A percentile compares a stretch with the other conserved stretches of the same genome.
phyloP scores from a whole-genome alignment of 192 early-diverging fungal species.

The Rhizoclosmatium sp. region DNA sequence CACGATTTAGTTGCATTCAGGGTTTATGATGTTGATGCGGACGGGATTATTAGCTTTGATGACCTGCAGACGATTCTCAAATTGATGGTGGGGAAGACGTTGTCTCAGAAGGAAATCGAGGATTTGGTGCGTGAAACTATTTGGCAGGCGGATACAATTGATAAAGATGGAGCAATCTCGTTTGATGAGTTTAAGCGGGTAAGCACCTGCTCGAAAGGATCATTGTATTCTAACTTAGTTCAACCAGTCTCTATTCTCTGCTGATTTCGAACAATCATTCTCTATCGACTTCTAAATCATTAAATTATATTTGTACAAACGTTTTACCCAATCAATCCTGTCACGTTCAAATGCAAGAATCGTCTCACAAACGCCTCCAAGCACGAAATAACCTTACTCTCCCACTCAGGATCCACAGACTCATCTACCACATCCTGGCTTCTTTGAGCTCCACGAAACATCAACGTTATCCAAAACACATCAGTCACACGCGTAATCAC shows the following conservation, averaged over 20 bases:
- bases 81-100: slow-evolving; percentile 50
- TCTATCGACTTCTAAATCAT: slow-evolving; percentile 48
- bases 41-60: slow-evolving; percentile 50
- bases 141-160: slow-evolving; percentile 52
- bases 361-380: too few relatives aligned
- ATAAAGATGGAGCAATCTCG: slow-evolving; percentile 56
- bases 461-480: not conserved
- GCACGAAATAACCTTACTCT: not conserved
- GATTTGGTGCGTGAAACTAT: slow-evolving; percentile 58
- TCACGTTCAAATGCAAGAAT: too few relatives aligned
- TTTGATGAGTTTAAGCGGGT: slow-evolving; percentile 58
- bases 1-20: slow-evolving; percentile 58
- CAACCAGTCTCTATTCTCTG: slow-evolving; percentile 37
- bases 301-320: slow-evolving; percentile 26
- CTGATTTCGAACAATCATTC: slow-evolving; percentile 50
- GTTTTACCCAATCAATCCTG: too few relatives aligned
- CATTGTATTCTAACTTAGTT: not conserved
- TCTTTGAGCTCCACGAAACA: not conserved
- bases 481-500: not conserved
- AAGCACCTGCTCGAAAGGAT: not conserved
- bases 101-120: slow-evolving; percentile 49
- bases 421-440: not conserved
- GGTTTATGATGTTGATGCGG: slow-evolving; percentile 59
- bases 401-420: not conserved
- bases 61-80: slow-evolving; percentile 54